Conservation (phyloP, 768 basidiomycete genomes). For the Russula emetica region DNA sequence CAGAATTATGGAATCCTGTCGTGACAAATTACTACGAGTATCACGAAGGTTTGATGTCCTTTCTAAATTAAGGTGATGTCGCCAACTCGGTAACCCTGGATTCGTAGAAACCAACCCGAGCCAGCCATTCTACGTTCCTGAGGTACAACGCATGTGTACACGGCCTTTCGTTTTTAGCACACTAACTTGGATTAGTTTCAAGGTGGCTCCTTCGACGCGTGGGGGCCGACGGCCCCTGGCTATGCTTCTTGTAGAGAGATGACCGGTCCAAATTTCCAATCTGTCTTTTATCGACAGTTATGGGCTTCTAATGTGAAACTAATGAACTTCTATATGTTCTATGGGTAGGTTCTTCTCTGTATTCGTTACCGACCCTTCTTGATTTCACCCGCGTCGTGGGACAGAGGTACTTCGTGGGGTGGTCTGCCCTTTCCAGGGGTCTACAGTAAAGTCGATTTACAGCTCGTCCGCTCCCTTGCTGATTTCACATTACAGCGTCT, state of each 20-base stretch:
- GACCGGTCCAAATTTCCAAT: slow-evolving; percentile 70
- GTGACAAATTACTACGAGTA: slow-evolving; percentile 60
- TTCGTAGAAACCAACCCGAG: slow-evolving; percentile 37
- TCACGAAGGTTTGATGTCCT: slow-evolving; percentile 40
- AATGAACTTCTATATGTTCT: slow-evolving; percentile 83
- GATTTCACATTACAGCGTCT: slow-evolving; percentile 38
- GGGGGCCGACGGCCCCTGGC: slow-evolving; percentile 71
- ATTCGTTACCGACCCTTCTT: not conserved
- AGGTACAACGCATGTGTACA: slow-evolving; percentile 39
- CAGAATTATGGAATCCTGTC: slow-evolving; percentile 61
- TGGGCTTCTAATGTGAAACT: slow-evolving; percentile 82
- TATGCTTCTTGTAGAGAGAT: slow-evolving; percentile 60
- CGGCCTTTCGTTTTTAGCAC: not conserved
- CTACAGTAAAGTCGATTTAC: slow-evolving; percentile 41
- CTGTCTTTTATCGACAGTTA: slow-evolving; percentile 72
- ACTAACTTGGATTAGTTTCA: slow-evolving; percentile 45
- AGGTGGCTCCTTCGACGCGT: slow-evolving; percentile 76
- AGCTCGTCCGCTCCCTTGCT: not conserved
- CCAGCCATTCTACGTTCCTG: slow-evolving; percentile 70
- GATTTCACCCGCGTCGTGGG: not conserved
- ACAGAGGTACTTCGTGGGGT: slow-evolving; percentile 83
- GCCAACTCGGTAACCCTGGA: not conserved
- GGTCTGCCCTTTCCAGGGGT: slow-evolving; percentile 75
- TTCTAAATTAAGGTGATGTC: not conserved
- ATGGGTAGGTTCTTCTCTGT: slow-evolving; percentile 45